These are phyloP conservation scores for Pichiaceae sp. DNA, from an alignment of 1,139 yeast species.

Conservation along the genomic window DNA sequence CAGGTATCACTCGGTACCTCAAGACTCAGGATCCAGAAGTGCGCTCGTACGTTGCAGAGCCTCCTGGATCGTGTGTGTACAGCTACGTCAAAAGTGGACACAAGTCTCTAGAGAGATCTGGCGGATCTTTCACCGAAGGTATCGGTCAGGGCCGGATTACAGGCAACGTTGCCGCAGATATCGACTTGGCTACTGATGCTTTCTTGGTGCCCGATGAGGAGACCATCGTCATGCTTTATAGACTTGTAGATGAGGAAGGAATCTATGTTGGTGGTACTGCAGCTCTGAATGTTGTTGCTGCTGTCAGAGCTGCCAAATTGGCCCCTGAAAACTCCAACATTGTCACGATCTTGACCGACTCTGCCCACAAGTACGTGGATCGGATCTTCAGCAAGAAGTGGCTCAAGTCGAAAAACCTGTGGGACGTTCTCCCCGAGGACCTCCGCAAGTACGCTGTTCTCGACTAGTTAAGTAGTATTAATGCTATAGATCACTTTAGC, in stretches of 20 bases:
- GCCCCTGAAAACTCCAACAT: slow-evolving; percentile 78
- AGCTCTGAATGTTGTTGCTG: slow-evolving; percentile 66
- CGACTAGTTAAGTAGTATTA: slow-evolving; percentile 11
- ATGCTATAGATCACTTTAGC: slow-evolving; percentile 23
- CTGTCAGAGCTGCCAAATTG: slow-evolving; percentile 41
- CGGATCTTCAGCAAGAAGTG: slow-evolving; percentile 70
- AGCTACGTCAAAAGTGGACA: slow-evolving; percentile 53
- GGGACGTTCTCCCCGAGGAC: slow-evolving; percentile 58
- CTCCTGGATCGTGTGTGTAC: slow-evolving; percentile 85
- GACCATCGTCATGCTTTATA: slow-evolving; percentile 71
- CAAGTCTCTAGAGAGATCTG: slow-evolving; percentile 41
- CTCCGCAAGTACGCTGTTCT: slow-evolving; percentile 56
- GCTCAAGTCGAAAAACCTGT: slow-evolving; percentile 64
- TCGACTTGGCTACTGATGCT: slow-evolving; percentile 67
- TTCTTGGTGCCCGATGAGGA: slow-evolving; percentile 64
- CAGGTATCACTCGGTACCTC: slow-evolving; percentile 71
- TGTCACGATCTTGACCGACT: slow-evolving; percentile 79
- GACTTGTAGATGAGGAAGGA: slow-evolving; percentile 83
- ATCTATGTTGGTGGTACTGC: slow-evolving; percentile 83
- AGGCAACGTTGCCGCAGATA: slow-evolving; percentile 65
- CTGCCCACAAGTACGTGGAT: slow-evolving; percentile 82
- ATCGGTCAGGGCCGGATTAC: slow-evolving; percentile 94
- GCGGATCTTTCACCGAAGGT: slow-evolving; percentile 88
- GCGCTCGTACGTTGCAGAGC: slow-evolving; percentile 72
- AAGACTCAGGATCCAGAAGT: slow-evolving; percentile 34